Evolutionary conservation across 2,329 filamentous ascomycete genomes (phyloP).

Genomic region (Talaromyces pinophilus): DNA sequence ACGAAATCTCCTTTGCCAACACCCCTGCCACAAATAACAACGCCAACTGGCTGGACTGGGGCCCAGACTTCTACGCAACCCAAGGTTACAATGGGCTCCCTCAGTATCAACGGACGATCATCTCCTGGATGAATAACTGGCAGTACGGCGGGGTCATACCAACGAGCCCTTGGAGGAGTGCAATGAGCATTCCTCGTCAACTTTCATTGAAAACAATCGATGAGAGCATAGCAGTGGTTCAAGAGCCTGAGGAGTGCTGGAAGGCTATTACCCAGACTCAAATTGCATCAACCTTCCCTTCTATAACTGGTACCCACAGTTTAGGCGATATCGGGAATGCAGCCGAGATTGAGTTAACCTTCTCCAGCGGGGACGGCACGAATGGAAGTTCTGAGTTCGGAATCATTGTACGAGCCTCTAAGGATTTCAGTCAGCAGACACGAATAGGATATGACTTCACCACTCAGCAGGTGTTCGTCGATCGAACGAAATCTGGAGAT

Average conservation of each 20-base stretch:
- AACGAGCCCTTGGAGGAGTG: constrained; percentile 32
- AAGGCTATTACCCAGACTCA: background rate
- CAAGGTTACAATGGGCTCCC: constrained; percentile 30
- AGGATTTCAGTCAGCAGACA: constrained; percentile 29
- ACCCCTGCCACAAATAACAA: constrained; percentile 16
- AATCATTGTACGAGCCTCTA: constrained; percentile 27
- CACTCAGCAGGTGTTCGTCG: constrained; percentile 29
- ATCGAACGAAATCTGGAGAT: constrained; percentile 30
- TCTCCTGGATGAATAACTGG: constrained; percentile 38
- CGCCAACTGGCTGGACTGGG: constrained; percentile 36
- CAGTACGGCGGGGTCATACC: constrained; percentile 31
- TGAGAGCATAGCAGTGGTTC: constrained; percentile 18
- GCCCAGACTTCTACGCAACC: constrained; percentile 36
- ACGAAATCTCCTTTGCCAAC: background rate
- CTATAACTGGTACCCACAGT: constrained; percentile 23
- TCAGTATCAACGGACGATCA: constrained; percentile 24
- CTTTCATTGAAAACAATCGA: constrained; percentile 28
- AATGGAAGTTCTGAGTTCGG: constrained; percentile 25
- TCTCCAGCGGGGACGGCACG: constrained; percentile 22
- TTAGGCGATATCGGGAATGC: constrained; percentile 27
- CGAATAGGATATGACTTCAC: constrained; percentile 34
- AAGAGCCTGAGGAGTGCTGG: constrained; percentile 3
- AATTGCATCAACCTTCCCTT: background rate
- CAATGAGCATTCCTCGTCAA: constrained; percentile 31
- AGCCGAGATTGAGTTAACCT: constrained; percentile 28